These are phyloP conservation scores for Tilletia walkeri DNA, from an alignment of 1,284 basidiomycete species.

Conservation along the genomic window DNA sequence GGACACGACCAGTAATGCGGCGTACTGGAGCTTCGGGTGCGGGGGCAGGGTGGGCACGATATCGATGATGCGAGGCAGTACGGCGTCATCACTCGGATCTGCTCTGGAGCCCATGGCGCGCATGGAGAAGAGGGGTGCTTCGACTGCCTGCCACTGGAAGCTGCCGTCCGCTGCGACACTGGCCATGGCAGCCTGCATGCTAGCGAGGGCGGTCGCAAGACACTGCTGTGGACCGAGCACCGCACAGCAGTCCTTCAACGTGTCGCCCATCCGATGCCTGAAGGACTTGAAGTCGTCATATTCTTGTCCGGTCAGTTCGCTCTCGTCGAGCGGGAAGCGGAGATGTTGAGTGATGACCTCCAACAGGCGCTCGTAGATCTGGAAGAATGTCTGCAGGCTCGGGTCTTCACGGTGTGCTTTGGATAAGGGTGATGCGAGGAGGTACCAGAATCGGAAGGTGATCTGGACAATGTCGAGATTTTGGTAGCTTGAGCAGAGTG, in stretches of 20 bases:
- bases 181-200: conserved; percentile 63
- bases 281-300: conserved; percentile 91
- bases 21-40: conserved; percentile 90
- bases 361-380: conserved; percentile 81
- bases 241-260: conserved; percentile 96
- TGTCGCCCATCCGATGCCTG: conserved; percentile 97
- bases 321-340: conserved; percentile 77
- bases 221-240: conserved; percentile 86
- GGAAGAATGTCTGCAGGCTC: conserved; percentile 63
- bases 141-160: conserved; percentile 86
- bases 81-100: conserved; percentile 75
- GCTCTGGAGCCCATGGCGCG: conserved; percentile 96
- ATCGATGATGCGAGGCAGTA: conserved; percentile 92
- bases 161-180: conserved; percentile 56
- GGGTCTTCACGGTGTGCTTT: conserved; percentile 19
- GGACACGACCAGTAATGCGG: conserved; percentile 89
- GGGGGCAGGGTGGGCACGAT: conserved; percentile 83
- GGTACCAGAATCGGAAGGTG: conserved; percentile 98
- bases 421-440: conserved; percentile 41
- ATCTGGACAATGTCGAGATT: conserved; percentile 96
- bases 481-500: conserved; percentile 85
- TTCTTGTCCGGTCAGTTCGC: conserved; percentile 74
- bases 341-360: conserved; percentile 84
- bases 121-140: conserved; percentile 96
- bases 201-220: conserved; percentile 74